Evolutionary conservation across 805 yeast species (phyloP).

Genomic region (Suhomyces sp.): DNA sequence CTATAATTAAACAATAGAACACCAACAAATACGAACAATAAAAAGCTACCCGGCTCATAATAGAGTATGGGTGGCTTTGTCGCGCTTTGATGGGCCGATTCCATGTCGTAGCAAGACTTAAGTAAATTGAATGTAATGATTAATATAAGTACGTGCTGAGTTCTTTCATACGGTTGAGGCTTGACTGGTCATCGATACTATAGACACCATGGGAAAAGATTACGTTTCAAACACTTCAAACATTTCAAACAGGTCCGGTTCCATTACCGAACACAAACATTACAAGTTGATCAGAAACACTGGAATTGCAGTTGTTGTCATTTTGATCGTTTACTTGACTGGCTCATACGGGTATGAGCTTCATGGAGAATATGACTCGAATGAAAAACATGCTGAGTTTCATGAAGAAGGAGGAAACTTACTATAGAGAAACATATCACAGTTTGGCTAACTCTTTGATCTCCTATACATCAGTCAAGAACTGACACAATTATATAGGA

Average conservation of each 20-base stretch:
- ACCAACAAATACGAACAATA: too few species aligned
- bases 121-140: too few species aligned
- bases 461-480: too few species aligned
- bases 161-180: neutral
- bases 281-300: slow-evolving; percentile 9
- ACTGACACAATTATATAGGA: too few species aligned
- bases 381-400: slow-evolving; percentile 6
- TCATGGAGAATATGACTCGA: slow-evolving; percentile 8
- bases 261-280: slow-evolving; percentile 6
- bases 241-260: neutral
- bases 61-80: too few species aligned
- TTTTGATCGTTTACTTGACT: slow-evolving; percentile 13
- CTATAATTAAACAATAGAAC: too few species aligned
- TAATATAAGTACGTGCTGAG: too few species aligned
- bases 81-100: too few species aligned
- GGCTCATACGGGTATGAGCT: slow-evolving; percentile 14
- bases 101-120: too few species aligned
- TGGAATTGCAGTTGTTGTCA: slow-evolving; percentile 9
- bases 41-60: too few species aligned
- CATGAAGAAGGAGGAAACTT: slow-evolving; percentile 7
- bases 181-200: neutral
- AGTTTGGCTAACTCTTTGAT: too few species aligned
- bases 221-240: neutral
- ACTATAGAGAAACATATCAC: too few species aligned
- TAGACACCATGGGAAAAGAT: slow-evolving; percentile 2